phyloP scores from a whole-genome alignment of 345 rosid genomes.

The Boechera retrofracta region DNA sequence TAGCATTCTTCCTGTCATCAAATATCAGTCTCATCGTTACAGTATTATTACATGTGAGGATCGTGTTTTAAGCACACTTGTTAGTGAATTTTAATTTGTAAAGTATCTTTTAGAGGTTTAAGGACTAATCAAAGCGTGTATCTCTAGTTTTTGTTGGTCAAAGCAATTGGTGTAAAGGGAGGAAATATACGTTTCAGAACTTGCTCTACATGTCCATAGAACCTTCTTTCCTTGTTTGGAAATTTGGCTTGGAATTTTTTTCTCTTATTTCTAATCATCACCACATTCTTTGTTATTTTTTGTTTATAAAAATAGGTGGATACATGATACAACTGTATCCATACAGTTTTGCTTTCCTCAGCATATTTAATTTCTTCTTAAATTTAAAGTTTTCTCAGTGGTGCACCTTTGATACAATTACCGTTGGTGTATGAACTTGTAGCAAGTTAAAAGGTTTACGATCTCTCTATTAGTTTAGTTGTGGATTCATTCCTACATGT shows the following conservation, averaged over 20 bases:
- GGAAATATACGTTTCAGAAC: not conserved
- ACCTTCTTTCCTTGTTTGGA: slow-evolving; percentile 21
- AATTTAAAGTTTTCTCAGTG: not conserved
- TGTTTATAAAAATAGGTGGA: slow-evolving; percentile 4
- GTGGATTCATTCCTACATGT: slow-evolving; percentile 14
- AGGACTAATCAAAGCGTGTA: not conserved
- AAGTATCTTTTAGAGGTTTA: not conserved
- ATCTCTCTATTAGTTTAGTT: slow-evolving; percentile 15
- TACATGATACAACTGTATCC: slow-evolving; percentile 13
- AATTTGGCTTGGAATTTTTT: slow-evolving; percentile 7
- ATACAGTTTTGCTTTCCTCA: slow-evolving; percentile 4
- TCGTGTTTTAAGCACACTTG: slow-evolving; percentile 27
- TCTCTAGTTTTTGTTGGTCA: slow-evolving; percentile 15
- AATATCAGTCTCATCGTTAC: slow-evolving; percentile 11
- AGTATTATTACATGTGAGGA: slow-evolving; percentile 11
- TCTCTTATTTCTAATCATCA: slow-evolving; percentile 11
- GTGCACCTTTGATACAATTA: slow-evolving; percentile 15
- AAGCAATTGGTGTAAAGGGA: slow-evolving; percentile 1
- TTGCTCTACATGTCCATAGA: slow-evolving; percentile 15
- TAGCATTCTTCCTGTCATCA: slow-evolving; percentile 28
- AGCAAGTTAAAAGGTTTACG: slow-evolving; percentile 7
- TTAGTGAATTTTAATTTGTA: slow-evolving; percentile 3
- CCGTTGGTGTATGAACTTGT: slow-evolving; percentile 17
- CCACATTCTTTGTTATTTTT: slow-evolving; percentile 8
- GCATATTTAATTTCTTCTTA: not conserved